Percentiles rank a stretch among this genome's conserved stretches.
These are phyloP conservation scores for Obelidium mucronatum DNA, from an alignment of 192 early-diverging fungal genomes.

Conservation along the genomic window DNA sequence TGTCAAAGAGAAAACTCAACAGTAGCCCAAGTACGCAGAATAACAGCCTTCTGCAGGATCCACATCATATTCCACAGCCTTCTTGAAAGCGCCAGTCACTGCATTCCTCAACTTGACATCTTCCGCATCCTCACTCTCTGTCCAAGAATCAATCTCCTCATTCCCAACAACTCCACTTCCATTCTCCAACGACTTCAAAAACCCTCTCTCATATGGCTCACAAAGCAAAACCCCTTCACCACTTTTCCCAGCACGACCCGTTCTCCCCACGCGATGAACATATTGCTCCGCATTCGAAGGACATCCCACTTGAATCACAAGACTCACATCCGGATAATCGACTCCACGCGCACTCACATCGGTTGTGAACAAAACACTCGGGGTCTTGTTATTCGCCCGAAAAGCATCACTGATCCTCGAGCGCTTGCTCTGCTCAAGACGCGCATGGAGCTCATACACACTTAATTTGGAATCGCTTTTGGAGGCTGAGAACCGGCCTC, in stretches of 20 bases:
- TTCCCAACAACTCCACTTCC: slow-evolving; percentile 37
- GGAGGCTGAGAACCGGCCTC: neutral
- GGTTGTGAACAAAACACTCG: slow-evolving; percentile 84
- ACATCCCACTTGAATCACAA: slow-evolving; percentile 90
- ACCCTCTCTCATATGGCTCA: slow-evolving; percentile 78
- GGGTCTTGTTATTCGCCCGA: slow-evolving; percentile 59
- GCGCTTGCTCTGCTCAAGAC: slow-evolving; percentile 76
- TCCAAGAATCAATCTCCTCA: slow-evolving; percentile 18
- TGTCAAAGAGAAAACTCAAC: too few relatives aligned
- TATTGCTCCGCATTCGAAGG: slow-evolving; percentile 87
- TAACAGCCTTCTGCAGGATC: slow-evolving; percentile 62
- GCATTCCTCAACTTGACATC: slow-evolving; percentile 37
- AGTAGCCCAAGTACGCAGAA: slow-evolving; percentile 67
- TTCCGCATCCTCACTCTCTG: slow-evolving; percentile 29
- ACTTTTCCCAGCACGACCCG: slow-evolving; percentile 91
- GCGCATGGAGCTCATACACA: slow-evolving; percentile 79
- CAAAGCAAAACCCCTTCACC: slow-evolving; percentile 88
- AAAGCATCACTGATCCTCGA: slow-evolving; percentile 77
- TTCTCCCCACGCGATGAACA: slow-evolving; percentile 95
- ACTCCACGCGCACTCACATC: slow-evolving; percentile 98
- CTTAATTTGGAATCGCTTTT: neutral
- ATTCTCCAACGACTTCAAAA: slow-evolving; percentile 58
- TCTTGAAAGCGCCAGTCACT: slow-evolving; percentile 5
- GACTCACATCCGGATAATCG: slow-evolving; percentile 92
- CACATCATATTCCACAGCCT: slow-evolving; percentile 3